These are phyloP conservation scores for Cutaneotrichosporon sp. DNA, from an alignment of 1,284 basidiomycete species.

Conservation along the genomic window DNA sequence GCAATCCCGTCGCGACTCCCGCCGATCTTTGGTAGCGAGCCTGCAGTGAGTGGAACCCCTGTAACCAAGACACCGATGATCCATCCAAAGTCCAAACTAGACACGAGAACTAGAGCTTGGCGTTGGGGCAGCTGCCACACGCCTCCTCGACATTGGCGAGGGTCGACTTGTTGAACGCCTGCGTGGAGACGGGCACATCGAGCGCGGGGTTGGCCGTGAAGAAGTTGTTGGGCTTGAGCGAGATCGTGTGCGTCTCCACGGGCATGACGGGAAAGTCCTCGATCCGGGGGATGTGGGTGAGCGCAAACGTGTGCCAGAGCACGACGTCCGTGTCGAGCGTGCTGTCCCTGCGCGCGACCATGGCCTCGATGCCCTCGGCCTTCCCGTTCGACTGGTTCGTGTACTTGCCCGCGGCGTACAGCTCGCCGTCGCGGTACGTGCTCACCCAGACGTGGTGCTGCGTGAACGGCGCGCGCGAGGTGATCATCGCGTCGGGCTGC, in stretches of 20 bases:
- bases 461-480: constrained; percentile 6
- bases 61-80: too few relatives aligned
- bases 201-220: constrained; percentile 80
- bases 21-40: too few relatives aligned
- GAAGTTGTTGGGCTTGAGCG: constrained; percentile 56
- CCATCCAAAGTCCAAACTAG: too few relatives aligned
- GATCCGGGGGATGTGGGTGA: constrained; percentile 7
- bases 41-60: too few relatives aligned
- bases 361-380: constrained; percentile 1
- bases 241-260: constrained; percentile 8
- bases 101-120: neutral
- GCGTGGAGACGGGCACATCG: constrained; percentile 63
- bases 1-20: too few relatives aligned
- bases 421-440: constrained; percentile 6
- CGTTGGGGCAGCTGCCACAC: neutral
- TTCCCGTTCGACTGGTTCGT: constrained; percentile 10
- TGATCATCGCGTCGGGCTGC: constrained; percentile 11
- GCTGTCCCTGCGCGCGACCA: neutral
- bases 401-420: constrained; percentile 11
- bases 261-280: constrained; percentile 11
- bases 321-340: constrained; percentile 7
- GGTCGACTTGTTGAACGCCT: constrained; percentile 42
- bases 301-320: constrained; percentile 9
- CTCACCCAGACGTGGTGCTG: constrained; percentile 13
- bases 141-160: neutral